Evolutionary conservation across 352 stramenopile genomes (phyloP).

Genomic region (Phytophthora sp.): DNA sequence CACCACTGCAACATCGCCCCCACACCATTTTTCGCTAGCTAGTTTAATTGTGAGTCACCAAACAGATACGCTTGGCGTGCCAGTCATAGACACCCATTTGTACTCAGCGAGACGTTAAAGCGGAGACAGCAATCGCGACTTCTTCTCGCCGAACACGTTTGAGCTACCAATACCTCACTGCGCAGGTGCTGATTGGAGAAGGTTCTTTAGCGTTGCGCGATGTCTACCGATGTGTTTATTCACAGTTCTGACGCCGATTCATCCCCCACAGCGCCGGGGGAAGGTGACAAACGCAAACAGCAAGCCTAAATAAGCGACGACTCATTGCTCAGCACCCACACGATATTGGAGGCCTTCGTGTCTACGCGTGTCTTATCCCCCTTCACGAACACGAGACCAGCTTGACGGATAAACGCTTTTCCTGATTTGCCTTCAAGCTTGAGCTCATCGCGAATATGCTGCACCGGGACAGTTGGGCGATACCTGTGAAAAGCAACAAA

Average conservation of each 20-base stretch:
- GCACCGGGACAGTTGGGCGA: constrained; percentile 70
- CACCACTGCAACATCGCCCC: constrained; percentile 2
- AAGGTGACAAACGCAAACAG: background rate
- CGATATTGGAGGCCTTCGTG: constrained; percentile 85
- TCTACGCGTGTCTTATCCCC: constrained; percentile 72
- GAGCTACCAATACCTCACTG: constrained; percentile 26
- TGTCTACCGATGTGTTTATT: constrained; percentile 4
- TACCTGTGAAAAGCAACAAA: constrained; percentile 51
- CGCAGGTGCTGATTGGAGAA: background rate
- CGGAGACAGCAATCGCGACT: constrained; percentile 3
- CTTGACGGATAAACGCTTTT: constrained; percentile 77
- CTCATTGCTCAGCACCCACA: constrained; percentile 80
- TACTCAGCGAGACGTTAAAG: background rate
- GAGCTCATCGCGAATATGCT: constrained; percentile 78
- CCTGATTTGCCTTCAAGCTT: constrained; percentile 76
- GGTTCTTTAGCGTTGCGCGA: background rate
- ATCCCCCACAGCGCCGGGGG: background rate
- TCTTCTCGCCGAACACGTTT: constrained; percentile 17
- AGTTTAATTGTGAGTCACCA: too few relatives aligned
- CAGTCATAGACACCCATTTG: background rate
- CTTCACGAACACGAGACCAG: constrained; percentile 71
- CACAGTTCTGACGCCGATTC: constrained; percentile 4
- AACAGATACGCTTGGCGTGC: background rate
- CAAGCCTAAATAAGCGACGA: constrained; percentile 83
- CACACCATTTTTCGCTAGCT: background rate